A percentile compares a stretch with the other conserved stretches of the same genome.
These are phyloP conservation scores for Stenogyne calaminthoides DNA, from an alignment of 305 asterid genomes.

Conservation along the genomic window DNA sequence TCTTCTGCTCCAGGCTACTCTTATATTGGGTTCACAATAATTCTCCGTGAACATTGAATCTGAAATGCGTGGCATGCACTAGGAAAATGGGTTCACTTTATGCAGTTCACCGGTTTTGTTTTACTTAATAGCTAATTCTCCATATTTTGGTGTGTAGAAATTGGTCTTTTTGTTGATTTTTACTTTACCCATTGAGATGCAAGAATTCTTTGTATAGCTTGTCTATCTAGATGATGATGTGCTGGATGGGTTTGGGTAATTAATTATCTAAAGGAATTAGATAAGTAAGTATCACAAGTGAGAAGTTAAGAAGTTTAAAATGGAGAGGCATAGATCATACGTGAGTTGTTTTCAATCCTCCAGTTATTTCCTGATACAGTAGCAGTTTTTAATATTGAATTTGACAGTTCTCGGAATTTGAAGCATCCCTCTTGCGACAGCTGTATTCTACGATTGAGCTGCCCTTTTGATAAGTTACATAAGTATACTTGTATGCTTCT, in stretches of 20 bases:
- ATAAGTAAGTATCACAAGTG: not conserved
- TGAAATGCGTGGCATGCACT: not conserved
- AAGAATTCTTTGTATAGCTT: slow-evolving; percentile 3
- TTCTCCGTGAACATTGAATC: not conserved
- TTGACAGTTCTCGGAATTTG: not conserved
- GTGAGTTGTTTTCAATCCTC: not conserved
- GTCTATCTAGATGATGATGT: not conserved
- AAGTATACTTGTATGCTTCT: not conserved
- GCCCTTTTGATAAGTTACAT: not conserved
- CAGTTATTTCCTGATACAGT: not conserved
- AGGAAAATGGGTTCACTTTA: slow-evolving; percentile 2
- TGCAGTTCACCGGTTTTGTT: not conserved
- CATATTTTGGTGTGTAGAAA: not conserved
- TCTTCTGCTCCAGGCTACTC: slow-evolving; percentile 18
- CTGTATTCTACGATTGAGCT: slow-evolving; percentile 2
- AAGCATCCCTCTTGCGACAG: not conserved
- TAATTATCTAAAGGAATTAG: not conserved
- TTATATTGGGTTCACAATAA: not conserved
- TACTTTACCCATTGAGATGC: not conserved
- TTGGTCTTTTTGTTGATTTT: not conserved
- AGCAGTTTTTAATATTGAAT: not conserved
- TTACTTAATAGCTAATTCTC: not conserved
- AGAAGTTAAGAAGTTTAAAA: not conserved
- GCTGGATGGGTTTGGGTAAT: not conserved
- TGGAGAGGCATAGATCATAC: not conserved